Evolutionary conservation across 306 rosid species (phyloP).

Genomic region (Ormosia semicastrata): DNA sequence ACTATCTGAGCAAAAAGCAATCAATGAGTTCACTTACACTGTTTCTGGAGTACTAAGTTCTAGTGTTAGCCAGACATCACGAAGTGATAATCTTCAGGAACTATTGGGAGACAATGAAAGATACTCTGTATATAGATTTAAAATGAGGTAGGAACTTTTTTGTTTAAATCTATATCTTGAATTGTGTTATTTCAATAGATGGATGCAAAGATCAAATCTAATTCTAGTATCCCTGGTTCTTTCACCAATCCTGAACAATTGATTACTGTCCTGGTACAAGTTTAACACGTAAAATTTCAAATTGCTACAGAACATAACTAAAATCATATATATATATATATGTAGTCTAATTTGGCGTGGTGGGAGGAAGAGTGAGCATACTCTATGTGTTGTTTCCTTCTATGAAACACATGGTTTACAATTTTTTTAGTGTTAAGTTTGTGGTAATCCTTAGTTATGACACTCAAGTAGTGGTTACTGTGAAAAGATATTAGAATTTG

Average conservation of each 20-base stretch:
- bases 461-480: not conserved
- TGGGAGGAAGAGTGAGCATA: not conserved
- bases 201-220: not conserved
- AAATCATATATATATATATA: no score
- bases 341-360: not conserved
- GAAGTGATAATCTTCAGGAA: constrained; percentile 60
- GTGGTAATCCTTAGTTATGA: not conserved
- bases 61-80: constrained; percentile 45
- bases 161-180: not conserved
- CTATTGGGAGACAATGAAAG: constrained; percentile 51
- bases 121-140: constrained; percentile 58
- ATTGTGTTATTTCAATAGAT: constrained; percentile 7
- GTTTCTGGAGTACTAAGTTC: constrained; percentile 85
- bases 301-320: not conserved
- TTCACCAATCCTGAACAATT: not conserved
- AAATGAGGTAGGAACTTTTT: constrained; percentile 56
- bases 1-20: constrained; percentile 55
- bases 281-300: not conserved
- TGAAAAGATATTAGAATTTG: not conserved
- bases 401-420: not conserved
- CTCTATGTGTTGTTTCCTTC: not conserved
- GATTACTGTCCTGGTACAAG: not conserved
- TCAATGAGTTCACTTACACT: constrained; percentile 49
- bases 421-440: not conserved
- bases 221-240: not conserved